These are phyloP conservation scores for Russula earlei DNA, from an alignment of 768 basidiomycete genomes.

Conservation along the genomic window DNA sequence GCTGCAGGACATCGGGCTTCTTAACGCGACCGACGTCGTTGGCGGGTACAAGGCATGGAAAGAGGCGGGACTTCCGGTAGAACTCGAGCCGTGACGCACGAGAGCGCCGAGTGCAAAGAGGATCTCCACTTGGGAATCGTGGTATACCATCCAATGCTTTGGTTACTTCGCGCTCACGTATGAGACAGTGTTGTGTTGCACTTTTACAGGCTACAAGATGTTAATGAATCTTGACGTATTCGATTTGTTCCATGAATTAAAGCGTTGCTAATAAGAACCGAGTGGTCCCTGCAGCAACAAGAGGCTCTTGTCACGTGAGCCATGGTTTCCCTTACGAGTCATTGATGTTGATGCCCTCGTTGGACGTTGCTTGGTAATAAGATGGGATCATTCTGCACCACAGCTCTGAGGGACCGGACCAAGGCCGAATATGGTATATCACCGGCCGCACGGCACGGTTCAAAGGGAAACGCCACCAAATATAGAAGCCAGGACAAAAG, in stretches of 20 bases:
- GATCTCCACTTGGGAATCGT: not conserved
- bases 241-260: not conserved
- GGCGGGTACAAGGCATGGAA: slow-evolving; percentile 71
- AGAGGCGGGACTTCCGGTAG: slow-evolving; percentile 50
- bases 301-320: not conserved
- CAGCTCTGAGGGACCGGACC: too few species aligned
- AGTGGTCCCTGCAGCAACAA: not conserved
- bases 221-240: not conserved
- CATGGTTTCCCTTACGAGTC: slow-evolving; percentile 7
- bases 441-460: too few species aligned
- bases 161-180: not conserved
- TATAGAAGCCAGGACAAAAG: too few species aligned
- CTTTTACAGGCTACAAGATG: not conserved
- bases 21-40: slow-evolving; percentile 69
- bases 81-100: slow-evolving; percentile 8
- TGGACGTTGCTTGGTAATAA: not conserved
- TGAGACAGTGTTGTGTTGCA: not conserved
- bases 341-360: not conserved
- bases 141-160: not conserved
- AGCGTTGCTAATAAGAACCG: not conserved
- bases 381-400: not conserved
- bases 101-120: not conserved
- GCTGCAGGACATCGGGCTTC: slow-evolving; percentile 57
- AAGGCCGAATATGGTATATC: too few species aligned
- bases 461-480: too few species aligned